Evolutionary conservation across 257 asterid genomes (phyloP).

Genomic region (Hygrophila difformis): DNA sequence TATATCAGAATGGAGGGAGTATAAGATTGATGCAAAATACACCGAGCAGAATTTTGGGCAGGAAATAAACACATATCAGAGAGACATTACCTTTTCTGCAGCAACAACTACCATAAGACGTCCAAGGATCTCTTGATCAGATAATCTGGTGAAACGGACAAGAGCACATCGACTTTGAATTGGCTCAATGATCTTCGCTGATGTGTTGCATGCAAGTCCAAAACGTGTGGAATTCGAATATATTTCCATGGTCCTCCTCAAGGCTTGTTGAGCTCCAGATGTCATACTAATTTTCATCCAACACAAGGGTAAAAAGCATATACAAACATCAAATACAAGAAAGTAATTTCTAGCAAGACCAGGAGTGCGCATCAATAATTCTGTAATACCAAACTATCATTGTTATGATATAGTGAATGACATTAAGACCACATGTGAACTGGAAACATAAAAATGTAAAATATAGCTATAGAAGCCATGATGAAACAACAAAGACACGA

Average conservation of each 20-base stretch:
- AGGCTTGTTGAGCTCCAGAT: conserved; percentile 97
- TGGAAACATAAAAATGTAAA: too few relatives aligned
- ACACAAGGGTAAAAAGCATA: conserved; percentile 7
- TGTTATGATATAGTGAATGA: too few relatives aligned
- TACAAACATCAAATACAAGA: neutral
- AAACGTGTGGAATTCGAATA: conserved; percentile 91
- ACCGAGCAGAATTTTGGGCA: too few relatives aligned
- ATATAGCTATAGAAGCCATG: too few relatives aligned
- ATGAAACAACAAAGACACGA: conserved; percentile 14
- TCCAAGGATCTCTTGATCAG: conserved; percentile 94
- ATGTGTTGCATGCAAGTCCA: conserved; percentile 95
- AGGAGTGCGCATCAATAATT: conserved; percentile 3
- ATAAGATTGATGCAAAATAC: too few relatives aligned
- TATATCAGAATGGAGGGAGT: too few relatives aligned
- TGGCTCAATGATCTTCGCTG: conserved; percentile 89
- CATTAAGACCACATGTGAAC: too few relatives aligned
- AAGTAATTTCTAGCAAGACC: conserved; percentile 6
- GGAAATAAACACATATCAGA: neutral
- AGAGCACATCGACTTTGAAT: conserved; percentile 97
- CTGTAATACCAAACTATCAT: conserved; percentile 10
- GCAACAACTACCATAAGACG: conserved; percentile 89
- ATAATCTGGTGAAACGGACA: conserved; percentile 80
- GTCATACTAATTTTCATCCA: conserved; percentile 67
- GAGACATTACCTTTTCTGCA: conserved; percentile 67
- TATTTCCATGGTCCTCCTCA: conserved; percentile 98